phyloP scores from a whole-genome alignment of 768 basidiomycete genomes.

The Leccinum truebloodii region DNA sequence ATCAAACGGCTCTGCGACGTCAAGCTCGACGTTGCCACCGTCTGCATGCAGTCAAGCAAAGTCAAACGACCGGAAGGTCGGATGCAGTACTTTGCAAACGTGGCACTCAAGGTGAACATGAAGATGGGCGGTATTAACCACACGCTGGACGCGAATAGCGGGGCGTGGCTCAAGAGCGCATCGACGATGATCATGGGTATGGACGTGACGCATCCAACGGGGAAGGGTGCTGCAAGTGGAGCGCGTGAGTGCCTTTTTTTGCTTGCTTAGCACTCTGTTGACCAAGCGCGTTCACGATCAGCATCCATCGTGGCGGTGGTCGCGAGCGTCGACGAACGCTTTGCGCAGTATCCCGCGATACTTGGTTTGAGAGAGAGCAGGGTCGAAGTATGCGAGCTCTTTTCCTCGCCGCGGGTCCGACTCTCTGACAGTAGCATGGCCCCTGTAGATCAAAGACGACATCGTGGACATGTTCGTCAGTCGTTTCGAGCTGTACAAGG shows the following conservation, averaged over 20 bases:
- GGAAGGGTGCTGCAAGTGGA: conserved; percentile 56
- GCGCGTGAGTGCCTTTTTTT: conserved; percentile 31
- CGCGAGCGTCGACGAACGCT: conserved; percentile 46
- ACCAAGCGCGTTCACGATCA: conserved; percentile 5
- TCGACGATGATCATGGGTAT: conserved; percentile 58
- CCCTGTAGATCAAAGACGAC: conserved; percentile 29
- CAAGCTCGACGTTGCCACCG: conserved; percentile 52
- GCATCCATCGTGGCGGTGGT: conserved; percentile 57
- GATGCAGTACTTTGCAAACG: conserved; percentile 53
- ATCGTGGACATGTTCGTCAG: conserved; percentile 50
- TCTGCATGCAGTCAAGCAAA: conserved; percentile 72
- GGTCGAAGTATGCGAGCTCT: conserved; percentile 55
- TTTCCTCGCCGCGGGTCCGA: background rate
- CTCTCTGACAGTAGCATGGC: background rate
- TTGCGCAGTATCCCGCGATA: conserved; percentile 50
- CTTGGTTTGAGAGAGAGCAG: conserved; percentile 51
- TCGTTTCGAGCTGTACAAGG: conserved; percentile 41
- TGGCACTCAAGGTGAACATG: conserved; percentile 57
- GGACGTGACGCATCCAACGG: conserved; percentile 72
- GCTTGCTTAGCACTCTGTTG: background rate
- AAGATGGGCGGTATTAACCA: conserved; percentile 59
- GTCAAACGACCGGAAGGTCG: conserved; percentile 53
- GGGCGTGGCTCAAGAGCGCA: conserved; percentile 40
- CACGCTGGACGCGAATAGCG: conserved; percentile 39
- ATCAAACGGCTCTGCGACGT: conserved; percentile 52